These are phyloP conservation scores for Mycena filopes DNA, from an alignment of 768 basidiomycete genomes.

Conservation along the genomic window DNA sequence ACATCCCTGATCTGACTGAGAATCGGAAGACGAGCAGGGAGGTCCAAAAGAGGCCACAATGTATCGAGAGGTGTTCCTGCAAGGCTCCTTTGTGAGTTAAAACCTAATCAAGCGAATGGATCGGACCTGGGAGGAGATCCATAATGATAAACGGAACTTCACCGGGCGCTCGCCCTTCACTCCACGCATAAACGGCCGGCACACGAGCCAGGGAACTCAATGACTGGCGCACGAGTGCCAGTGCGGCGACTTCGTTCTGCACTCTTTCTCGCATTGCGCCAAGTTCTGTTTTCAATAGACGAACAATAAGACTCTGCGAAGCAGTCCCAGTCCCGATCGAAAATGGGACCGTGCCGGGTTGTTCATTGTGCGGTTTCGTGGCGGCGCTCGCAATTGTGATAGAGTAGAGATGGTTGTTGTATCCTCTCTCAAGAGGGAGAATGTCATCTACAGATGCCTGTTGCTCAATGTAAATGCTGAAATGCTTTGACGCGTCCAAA, in stretches of 20 bases:
- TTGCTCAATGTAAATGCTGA: not conserved
- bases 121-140: conserved; percentile 18
- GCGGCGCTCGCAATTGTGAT: not conserved
- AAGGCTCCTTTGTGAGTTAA: not conserved
- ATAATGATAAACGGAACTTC: conserved; percentile 25
- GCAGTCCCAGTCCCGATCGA: not conserved
- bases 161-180: conserved; percentile 14
- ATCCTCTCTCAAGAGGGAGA: conserved; percentile 9
- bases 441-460: not conserved
- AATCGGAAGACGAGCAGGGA: conserved; percentile 20
- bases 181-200: conserved; percentile 26
- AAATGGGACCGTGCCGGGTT: conserved; percentile 20
- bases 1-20: conserved; percentile 12
- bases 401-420: conserved; percentile 22
- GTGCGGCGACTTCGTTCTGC: conserved; percentile 26
- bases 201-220: conserved; percentile 3
- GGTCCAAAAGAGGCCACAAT: conserved; percentile 18
- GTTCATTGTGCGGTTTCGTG: not conserved
- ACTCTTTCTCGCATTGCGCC: conserved; percentile 20
- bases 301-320: conserved; percentile 12
- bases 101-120: not conserved
- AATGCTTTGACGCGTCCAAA: not conserved
- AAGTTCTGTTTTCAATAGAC: conserved; percentile 25
- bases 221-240: conserved; percentile 14
- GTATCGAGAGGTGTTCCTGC: conserved; percentile 23